These are phyloP conservation scores for Zoysia matrella DNA, from an alignment of 202 grass and related monocot species.

Conservation along the genomic window DNA sequence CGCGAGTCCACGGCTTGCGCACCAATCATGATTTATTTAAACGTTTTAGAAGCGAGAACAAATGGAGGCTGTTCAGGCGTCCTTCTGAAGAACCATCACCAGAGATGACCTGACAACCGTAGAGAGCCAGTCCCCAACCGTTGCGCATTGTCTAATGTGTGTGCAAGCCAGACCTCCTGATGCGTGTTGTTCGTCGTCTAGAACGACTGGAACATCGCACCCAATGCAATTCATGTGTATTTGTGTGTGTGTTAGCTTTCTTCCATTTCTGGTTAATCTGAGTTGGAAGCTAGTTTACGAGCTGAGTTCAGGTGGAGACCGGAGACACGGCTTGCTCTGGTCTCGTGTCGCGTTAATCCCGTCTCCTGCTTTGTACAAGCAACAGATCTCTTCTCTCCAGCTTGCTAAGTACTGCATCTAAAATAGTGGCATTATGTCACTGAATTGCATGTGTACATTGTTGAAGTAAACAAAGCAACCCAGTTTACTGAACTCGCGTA, in stretches of 20 bases:
- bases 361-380: background rate
- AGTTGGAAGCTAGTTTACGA: constrained; percentile 23
- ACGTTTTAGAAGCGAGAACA: constrained; percentile 32
- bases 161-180: background rate
- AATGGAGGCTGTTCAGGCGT: constrained; percentile 40
- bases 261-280: background rate
- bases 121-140: constrained; percentile 34
- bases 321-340: background rate
- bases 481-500: background rate
- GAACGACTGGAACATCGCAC: constrained; percentile 48
- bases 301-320: constrained; percentile 29
- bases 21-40: constrained; percentile 39
- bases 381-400: background rate
- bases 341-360: constrained; percentile 7
- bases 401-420: background rate
- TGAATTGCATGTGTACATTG: background rate
- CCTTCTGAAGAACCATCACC: constrained; percentile 26
- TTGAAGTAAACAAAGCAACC: background rate
- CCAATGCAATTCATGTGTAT: background rate
- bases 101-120: constrained; percentile 46
- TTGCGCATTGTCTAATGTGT: constrained; percentile 26
- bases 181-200: constrained; percentile 16
- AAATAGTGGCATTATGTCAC: background rate
- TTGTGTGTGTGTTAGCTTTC: background rate
- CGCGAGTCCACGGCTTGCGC: constrained; percentile 1